Evolutionary conservation across 495 filamentous ascomycete species (phyloP).

Genomic region (Lineolata rhizophorae): DNA sequence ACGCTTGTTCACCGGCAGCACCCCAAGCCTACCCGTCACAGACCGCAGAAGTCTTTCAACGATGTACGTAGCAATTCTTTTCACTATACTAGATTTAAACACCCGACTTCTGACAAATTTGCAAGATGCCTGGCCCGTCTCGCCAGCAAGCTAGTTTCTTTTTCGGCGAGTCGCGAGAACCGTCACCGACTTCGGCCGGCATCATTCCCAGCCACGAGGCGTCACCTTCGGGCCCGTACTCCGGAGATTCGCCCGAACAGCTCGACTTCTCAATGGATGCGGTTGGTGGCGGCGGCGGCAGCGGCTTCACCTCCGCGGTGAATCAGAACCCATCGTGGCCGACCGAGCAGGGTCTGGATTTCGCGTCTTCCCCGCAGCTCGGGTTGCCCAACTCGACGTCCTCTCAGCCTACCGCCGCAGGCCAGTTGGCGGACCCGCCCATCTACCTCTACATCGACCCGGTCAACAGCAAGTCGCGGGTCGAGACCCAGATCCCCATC

Average conservation of each 20-base stretch:
- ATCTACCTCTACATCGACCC: constrained; percentile 26
- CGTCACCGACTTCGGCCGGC: too few relatives aligned
- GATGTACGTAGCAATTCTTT: too few relatives aligned
- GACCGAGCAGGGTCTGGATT: not conserved
- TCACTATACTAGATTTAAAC: too few relatives aligned
- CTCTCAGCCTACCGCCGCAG: not conserved
- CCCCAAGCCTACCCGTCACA: not conserved
- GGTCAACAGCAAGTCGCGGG: constrained; percentile 60
- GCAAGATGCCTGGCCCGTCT: too few relatives aligned
- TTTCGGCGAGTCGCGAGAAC: too few relatives aligned
- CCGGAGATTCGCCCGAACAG: too few relatives aligned
- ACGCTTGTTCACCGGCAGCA: not conserved
- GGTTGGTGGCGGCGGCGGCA: not conserved
- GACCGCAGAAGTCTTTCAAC: not conserved
- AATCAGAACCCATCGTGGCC: not conserved
- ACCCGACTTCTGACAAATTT: too few relatives aligned
- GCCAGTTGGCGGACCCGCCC: constrained; percentile 2
- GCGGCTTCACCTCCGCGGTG: not conserved
- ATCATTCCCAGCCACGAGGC: too few relatives aligned
- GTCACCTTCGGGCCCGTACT: too few relatives aligned
- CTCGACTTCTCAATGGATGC: too few relatives aligned
- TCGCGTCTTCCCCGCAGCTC: not conserved
- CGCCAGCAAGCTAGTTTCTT: too few relatives aligned
- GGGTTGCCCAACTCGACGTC: not conserved
- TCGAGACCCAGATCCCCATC: constrained; percentile 85